Percentiles rank a stretch among this genome's conserved stretches.
These are phyloP conservation scores for Euphorbia schlechtendalii DNA, from an alignment of 441 rosid species.

Conservation along the genomic window DNA sequence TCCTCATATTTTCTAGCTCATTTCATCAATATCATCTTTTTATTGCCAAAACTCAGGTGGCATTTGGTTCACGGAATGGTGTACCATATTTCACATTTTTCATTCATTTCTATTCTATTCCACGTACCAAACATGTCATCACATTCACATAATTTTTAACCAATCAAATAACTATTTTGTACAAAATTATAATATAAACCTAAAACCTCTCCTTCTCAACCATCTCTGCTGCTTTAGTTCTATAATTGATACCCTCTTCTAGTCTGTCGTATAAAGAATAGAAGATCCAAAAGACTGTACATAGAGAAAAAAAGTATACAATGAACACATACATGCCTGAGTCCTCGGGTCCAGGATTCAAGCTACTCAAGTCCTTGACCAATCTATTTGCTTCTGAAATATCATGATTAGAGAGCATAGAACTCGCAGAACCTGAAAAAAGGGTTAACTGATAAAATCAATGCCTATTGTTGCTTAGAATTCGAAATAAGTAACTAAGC, in stretches of 20 bases:
- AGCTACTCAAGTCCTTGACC: constrained; percentile 44
- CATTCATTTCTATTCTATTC: too few relatives aligned
- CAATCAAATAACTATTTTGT: background rate
- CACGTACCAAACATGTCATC: too few relatives aligned
- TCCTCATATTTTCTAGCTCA: background rate
- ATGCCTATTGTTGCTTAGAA: background rate
- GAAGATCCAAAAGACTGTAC: background rate
- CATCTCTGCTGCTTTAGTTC: background rate
- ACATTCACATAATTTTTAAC: background rate
- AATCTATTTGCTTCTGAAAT: constrained; percentile 58
- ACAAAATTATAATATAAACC: background rate
- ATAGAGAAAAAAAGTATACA: background rate
- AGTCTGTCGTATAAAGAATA: background rate
- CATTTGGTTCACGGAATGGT: too few relatives aligned
- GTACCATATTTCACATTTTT: too few relatives aligned
- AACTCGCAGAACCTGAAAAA: constrained; percentile 69
- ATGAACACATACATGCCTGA: constrained; percentile 50
- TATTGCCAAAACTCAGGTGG: background rate
- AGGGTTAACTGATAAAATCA: background rate
- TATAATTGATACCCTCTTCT: background rate
- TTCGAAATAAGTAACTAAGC: background rate
- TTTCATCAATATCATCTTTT: background rate
- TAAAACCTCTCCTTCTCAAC: too few relatives aligned
- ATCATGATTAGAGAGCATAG: constrained; percentile 71
- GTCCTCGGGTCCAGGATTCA: constrained; percentile 34